Evolutionary conservation across 192 early-diverging fungal genomes (phyloP).

Genomic region (Polychytrium aggregatum): DNA sequence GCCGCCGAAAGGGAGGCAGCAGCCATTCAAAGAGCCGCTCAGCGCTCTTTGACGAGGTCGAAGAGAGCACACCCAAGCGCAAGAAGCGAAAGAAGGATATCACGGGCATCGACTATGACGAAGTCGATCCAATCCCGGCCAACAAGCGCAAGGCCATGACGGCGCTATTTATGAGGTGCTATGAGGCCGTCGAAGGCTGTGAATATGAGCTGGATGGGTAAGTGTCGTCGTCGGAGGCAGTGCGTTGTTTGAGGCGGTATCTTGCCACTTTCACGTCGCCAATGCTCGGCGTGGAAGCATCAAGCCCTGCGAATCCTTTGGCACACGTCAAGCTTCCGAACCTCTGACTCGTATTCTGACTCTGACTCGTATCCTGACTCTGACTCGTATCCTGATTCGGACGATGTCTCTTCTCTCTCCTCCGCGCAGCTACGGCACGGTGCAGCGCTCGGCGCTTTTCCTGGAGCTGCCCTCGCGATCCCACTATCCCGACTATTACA

Average conservation of each 20-base stretch:
- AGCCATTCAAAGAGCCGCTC: conserved; percentile 16
- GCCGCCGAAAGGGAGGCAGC: conserved; percentile 10
- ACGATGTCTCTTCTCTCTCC: too few relatives aligned
- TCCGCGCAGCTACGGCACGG: too few relatives aligned
- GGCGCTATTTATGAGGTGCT: conserved; percentile 40
- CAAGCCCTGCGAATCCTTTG: too few relatives aligned
- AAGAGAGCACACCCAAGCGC: background rate
- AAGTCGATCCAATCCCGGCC: conserved; percentile 38
- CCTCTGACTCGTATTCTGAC: too few relatives aligned
- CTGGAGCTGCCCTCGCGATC: conserved; percentile 54
- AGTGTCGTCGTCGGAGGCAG: too few relatives aligned
- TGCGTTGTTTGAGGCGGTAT: too few relatives aligned
- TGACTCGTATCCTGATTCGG: too few relatives aligned
- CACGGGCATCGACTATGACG: conserved; percentile 26
- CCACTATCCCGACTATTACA: conserved; percentile 84
- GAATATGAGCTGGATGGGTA: conserved; percentile 25
- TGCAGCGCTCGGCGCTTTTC: conserved; percentile 59
- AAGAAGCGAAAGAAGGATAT: conserved; percentile 17
- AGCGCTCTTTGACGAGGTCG: conserved; percentile 15
- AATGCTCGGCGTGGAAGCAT: too few relatives aligned
- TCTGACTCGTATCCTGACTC: too few relatives aligned
- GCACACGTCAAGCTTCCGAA: too few relatives aligned
- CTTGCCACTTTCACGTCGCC: too few relatives aligned
- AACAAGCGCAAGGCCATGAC: conserved; percentile 43
- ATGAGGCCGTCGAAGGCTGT: conserved; percentile 49